phyloP scores from a whole-genome alignment of 306 rosid genomes.

The Ammopiptanthus mongolicus region DNA sequence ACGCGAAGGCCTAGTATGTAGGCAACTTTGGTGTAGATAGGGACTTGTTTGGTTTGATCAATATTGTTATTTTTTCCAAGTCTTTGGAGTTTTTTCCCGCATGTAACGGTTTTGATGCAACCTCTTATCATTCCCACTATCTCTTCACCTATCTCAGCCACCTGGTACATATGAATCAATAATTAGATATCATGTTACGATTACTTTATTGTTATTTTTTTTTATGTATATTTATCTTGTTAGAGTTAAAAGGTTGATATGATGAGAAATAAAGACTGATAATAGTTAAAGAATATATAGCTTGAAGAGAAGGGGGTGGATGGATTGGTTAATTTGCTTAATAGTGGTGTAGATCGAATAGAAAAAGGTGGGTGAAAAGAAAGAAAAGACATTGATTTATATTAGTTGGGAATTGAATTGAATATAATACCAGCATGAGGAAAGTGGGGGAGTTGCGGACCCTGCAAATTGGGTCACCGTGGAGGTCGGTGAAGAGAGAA shows the following conservation, averaged over 20 bases:
- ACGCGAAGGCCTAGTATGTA: conserved; percentile 88
- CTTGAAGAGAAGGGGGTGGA: too few species aligned
- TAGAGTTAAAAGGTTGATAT: not conserved
- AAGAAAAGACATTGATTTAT: not conserved
- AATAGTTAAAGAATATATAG: too few species aligned
- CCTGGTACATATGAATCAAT: conserved; percentile 33
- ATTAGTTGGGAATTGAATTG: not conserved
- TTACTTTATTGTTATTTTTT: not conserved
- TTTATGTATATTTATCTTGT: not conserved
- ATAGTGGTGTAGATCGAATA: too few species aligned
- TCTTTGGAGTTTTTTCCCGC: conserved; percentile 63
- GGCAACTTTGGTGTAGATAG: conserved; percentile 70
- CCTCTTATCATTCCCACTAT: conserved; percentile 90
- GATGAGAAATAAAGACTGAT: too few species aligned
- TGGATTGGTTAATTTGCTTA: too few species aligned
- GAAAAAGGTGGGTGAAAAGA: not conserved
- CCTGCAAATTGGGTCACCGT: conserved; percentile 91
- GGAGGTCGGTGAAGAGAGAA: conserved; percentile 87
- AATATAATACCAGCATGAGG: conserved; percentile 64
- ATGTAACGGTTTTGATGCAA: conserved; percentile 90
- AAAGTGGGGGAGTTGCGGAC: conserved; percentile 92
- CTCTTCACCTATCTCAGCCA: conserved; percentile 62
- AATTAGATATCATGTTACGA: not conserved
- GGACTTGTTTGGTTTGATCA: conserved; percentile 35
- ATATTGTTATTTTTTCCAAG: conserved; percentile 8